Conservation (phyloP, 495 filamentous ascomycete species). For the Trichocladium uniseriatum region DNA sequence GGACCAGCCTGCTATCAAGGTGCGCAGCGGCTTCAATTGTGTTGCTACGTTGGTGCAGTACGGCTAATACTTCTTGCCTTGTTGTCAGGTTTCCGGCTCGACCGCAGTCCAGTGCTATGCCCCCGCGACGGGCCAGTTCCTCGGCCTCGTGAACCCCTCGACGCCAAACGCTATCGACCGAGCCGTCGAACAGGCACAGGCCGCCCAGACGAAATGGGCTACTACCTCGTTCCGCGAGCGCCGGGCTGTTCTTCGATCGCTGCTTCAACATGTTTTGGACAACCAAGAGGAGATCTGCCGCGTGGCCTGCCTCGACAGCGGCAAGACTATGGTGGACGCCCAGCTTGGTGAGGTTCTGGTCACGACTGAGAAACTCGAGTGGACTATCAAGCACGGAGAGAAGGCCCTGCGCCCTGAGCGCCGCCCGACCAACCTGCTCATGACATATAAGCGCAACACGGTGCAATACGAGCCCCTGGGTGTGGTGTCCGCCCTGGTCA, state of each 20-base stretch:
- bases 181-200: conserved; percentile 61
- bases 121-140: conserved; percentile 75
- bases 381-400: conserved; percentile 90
- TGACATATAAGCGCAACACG: conserved; percentile 91
- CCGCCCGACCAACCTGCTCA: conserved; percentile 74
- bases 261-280: conserved; percentile 76
- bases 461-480: conserved; percentile 89
- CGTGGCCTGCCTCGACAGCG: conserved; percentile 87
- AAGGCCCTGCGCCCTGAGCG: conserved; percentile 61
- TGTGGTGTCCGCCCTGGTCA: conserved; percentile 83
- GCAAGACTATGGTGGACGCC: conserved; percentile 92
- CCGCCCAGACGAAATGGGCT: conserved; percentile 74
- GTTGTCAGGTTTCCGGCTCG: conserved; percentile 38
- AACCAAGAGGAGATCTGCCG: conserved; percentile 82
- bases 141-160: conserved; percentile 71
- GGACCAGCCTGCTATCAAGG: conserved; percentile 49
- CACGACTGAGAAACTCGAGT: conserved; percentile 85
- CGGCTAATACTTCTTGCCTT: not conserved
- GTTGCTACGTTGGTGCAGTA: too few relatives aligned
- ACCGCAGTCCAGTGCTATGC: conserved; percentile 75
- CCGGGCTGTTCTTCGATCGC: conserved; percentile 67
- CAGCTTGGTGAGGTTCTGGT: conserved; percentile 90
- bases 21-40: conserved; percentile 10
- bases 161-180: conserved; percentile 72
- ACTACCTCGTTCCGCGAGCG: conserved; percentile 69